phyloP scores from a whole-genome alignment of 495 filamentous ascomycete genomes.

The Aspergillus taichungensis region DNA sequence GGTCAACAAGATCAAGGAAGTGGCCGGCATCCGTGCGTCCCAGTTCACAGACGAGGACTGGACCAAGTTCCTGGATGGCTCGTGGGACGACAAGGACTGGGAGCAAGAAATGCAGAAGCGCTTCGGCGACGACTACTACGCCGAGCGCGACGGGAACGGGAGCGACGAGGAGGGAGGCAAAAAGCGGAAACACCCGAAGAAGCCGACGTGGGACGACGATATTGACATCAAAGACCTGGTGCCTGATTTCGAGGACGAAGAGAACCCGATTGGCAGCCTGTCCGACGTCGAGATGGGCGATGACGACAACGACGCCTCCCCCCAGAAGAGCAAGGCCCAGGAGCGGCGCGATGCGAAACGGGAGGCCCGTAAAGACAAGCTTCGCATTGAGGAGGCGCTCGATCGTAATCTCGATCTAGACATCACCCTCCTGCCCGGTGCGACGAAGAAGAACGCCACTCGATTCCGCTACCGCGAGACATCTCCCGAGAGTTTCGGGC shows the following conservation, averaged over 20 bases:
- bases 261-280: slow-evolving; percentile 44
- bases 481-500: slow-evolving; percentile 78
- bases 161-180: slow-evolving; percentile 32
- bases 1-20: slow-evolving; percentile 72
- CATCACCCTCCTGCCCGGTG: slow-evolving; percentile 46
- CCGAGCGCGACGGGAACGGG: slow-evolving; percentile 42
- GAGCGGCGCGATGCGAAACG: slow-evolving; percentile 65
- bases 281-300: slow-evolving; percentile 45
- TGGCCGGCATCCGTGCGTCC: slow-evolving; percentile 63
- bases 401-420: slow-evolving; percentile 72
- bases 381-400: slow-evolving; percentile 78
- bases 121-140: slow-evolving; percentile 88
- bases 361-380: slow-evolving; percentile 64
- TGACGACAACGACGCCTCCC: slow-evolving; percentile 38
- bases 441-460: slow-evolving; percentile 45
- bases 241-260: slow-evolving; percentile 66
- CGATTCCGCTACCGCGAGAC: slow-evolving; percentile 89
- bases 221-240: slow-evolving; percentile 91
- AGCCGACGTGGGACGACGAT: slow-evolving; percentile 94
- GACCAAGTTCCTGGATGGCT: slow-evolving; percentile 70
- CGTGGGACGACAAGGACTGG: slow-evolving; percentile 81
- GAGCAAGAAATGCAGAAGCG: slow-evolving; percentile 76
- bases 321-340: slow-evolving; percentile 54
- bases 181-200: slow-evolving; percentile 62
- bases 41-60: slow-evolving; percentile 67